phyloP scores from a whole-genome alignment of 2,329 filamentous ascomycete genomes.

The Penicillium decumbens region DNA sequence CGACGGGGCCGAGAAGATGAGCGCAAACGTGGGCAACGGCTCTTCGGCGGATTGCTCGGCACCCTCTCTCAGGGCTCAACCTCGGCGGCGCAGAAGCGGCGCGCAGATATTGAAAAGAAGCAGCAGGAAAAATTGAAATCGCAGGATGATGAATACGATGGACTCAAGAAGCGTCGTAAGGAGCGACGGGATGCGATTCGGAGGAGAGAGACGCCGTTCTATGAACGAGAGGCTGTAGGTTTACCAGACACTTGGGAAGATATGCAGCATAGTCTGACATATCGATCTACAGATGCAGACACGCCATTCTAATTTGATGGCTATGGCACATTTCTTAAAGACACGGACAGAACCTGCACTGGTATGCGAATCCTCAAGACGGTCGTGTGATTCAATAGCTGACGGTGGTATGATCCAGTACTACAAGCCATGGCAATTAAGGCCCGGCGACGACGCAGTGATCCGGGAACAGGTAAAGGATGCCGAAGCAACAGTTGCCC shows the following conservation, averaged over 20 bases:
- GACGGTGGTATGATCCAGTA: constrained; percentile 53
- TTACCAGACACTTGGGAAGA: not conserved
- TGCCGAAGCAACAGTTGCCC: constrained; percentile 58
- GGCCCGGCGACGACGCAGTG: constrained; percentile 61
- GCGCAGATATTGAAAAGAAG: constrained; percentile 74
- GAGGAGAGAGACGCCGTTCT: constrained; percentile 65
- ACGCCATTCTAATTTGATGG: constrained; percentile 67
- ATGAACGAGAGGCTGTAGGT: constrained; percentile 72
- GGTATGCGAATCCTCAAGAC: constrained; percentile 50
- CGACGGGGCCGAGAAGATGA: constrained; percentile 59
- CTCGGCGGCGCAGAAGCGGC: constrained; percentile 60
- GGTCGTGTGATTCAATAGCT: constrained; percentile 6
- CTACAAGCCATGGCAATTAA: constrained; percentile 78
- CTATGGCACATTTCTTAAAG: constrained; percentile 66
- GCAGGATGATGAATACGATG: constrained; percentile 67
- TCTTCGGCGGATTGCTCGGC: constrained; percentile 78
- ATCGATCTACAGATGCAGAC: constrained; percentile 59
- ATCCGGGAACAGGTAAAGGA: constrained; percentile 68
- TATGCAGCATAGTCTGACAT: constrained; percentile 7
- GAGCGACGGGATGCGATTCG: constrained; percentile 59
- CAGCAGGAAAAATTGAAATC: constrained; percentile 75
- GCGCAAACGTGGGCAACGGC: constrained; percentile 73
- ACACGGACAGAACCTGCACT: constrained; percentile 69
- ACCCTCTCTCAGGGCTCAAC: constrained; percentile 70
- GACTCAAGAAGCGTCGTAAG: constrained; percentile 60